Evolutionary conservation across 495 filamentous ascomycete species (phyloP).

Genomic region (Extremus antarcticus): DNA sequence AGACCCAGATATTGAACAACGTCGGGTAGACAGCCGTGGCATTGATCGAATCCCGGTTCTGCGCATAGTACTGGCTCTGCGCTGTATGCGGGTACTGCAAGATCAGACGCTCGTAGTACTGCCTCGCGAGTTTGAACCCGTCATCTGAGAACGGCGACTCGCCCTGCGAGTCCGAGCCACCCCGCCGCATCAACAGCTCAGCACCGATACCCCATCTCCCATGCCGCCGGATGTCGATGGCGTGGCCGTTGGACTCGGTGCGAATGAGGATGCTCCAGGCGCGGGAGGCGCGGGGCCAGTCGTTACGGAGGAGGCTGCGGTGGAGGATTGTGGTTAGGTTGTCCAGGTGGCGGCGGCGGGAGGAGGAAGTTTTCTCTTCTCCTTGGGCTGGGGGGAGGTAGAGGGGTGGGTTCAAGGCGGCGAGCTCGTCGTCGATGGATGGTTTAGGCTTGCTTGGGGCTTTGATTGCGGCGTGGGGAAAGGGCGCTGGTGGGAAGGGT

Average conservation of each 20-base stretch:
- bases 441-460: neutral
- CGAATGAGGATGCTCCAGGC: constrained; percentile 57
- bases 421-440: constrained; percentile 7
- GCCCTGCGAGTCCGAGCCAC: neutral
- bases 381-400: neutral
- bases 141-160: constrained; percentile 34
- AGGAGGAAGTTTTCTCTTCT: constrained; percentile 3
- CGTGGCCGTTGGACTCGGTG: constrained; percentile 38
- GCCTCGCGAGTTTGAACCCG: constrained; percentile 45
- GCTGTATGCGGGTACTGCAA: constrained; percentile 47
- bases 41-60: constrained; percentile 25
- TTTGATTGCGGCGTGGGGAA: constrained; percentile 25
- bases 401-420: constrained; percentile 21
- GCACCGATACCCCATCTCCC: constrained; percentile 60
- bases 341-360: constrained; percentile 47
- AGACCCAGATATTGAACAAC: constrained; percentile 60
- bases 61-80: constrained; percentile 12
- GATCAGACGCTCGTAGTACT: constrained; percentile 58
- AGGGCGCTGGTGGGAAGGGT: constrained; percentile 24
- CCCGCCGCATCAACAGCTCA: constrained; percentile 47
- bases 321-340: constrained; percentile 53
- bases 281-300: constrained; percentile 51
- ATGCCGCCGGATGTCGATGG: constrained; percentile 45
- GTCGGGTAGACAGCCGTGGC: constrained; percentile 52
- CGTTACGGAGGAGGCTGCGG: constrained; percentile 46